phyloP scores from a whole-genome alignment of 768 basidiomycete genomes.

The Leccinellum albellum region DNA sequence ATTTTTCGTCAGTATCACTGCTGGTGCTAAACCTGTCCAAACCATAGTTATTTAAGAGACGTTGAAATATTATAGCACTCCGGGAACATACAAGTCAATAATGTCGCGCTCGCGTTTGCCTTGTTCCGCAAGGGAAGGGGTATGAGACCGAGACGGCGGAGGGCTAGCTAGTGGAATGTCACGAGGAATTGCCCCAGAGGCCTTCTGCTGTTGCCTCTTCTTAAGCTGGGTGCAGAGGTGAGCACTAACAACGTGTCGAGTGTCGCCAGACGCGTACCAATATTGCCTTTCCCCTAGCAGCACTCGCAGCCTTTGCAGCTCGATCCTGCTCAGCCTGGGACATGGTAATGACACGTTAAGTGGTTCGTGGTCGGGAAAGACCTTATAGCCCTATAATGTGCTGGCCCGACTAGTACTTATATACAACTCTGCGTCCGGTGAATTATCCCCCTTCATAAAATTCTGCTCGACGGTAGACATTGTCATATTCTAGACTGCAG shows the following conservation, averaged over 20 bases:
- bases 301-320: conserved; percentile 74
- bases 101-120: conserved; percentile 46
- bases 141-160: conserved; percentile 47
- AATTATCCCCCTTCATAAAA: neutral
- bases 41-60: conserved; percentile 5
- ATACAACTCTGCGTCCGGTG: neutral
- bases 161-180: conserved; percentile 37
- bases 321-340: conserved; percentile 65
- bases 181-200: conserved; percentile 34
- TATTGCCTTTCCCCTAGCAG: conserved; percentile 79
- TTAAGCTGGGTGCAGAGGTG: conserved; percentile 52
- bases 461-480: conserved; percentile 2
- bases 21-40: conserved; percentile 40
- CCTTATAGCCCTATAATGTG: neutral
- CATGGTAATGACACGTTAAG: conserved; percentile 15
- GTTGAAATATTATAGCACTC: neutral
- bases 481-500: neutral
- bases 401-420: neutral
- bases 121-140: conserved; percentile 48
- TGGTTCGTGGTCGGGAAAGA: conserved; percentile 5
- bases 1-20: conserved; percentile 43
- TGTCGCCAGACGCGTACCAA: conserved; percentile 40
- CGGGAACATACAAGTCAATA: conserved; percentile 60
- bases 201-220: conserved; percentile 76
- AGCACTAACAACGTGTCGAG: neutral